Evolutionary conservation across 2,329 filamentous ascomycete species (phyloP), one percentile per base, ranked within the genome.

Genomic region (Paecilomyces niveus): DNA sequence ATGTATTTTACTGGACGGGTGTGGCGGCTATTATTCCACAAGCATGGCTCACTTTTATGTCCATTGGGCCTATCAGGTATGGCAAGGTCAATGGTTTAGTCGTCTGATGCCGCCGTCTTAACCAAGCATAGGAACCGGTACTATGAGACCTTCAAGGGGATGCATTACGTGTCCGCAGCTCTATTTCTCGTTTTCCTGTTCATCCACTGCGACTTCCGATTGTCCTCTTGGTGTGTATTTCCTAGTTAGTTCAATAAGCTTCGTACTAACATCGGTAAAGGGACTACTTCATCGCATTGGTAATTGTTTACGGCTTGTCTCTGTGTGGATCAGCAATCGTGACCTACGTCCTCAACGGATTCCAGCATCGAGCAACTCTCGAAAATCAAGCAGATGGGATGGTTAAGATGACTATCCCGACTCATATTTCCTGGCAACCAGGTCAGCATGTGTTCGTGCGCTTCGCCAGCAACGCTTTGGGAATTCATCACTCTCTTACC

Each of bases 91-190:
- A 54, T 24, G 32, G 24, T 33, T 39, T 26, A n/a, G 13, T 21
- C 21, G 26, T 3, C 32, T 4, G 22, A 2, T 18, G 18, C n/a
- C 26, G 18, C 7, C 6, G 21, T 21, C 8, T 10, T 29, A 29
- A 54, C 32, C 9, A 26, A 5, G 13, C 15, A 10, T 26, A 83
- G 83, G 3, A 80, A 81, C 56, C 74, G 78, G 0, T 80, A 73
- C 62, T 86, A 86, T 65, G 84, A 87, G 62, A 82, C 84, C 64
- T 86, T 86, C 79, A 86, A 86, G 63, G 75, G 75, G 3, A 79
- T 80, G 0, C 84, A 86, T 64, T 78, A 81, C 59, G 58, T 82
- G 21, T 77, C 78, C 3, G 83, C 79, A 0, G 61, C 82, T 3
- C 63, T 84, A 1, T 86, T 86, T 63, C 71, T 85, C 18, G 54